Evolutionary conservation across 306 rosid genomes (phyloP).

Genomic region (Quercus cerris): DNA sequence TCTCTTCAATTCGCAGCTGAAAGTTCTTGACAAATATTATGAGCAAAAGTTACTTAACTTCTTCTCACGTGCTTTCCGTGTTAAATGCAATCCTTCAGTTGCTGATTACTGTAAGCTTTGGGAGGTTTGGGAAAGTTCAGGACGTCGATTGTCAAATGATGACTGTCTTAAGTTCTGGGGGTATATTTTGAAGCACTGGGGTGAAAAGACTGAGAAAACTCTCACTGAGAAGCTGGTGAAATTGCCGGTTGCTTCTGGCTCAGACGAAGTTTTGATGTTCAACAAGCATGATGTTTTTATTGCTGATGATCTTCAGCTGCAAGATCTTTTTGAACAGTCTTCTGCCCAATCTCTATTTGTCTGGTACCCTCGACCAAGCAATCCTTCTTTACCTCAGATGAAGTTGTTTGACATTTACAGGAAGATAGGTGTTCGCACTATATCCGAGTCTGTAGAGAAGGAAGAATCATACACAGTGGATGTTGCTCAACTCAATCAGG

Average conservation of each 20-base stretch:
- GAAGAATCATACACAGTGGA: constrained; percentile 27
- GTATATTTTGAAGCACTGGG: constrained; percentile 38
- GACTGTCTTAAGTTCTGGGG: constrained; percentile 66
- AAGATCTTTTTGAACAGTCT: constrained; percentile 45
- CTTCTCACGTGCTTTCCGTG: constrained; percentile 40
- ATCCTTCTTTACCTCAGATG: constrained; percentile 29
- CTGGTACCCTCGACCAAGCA: constrained; percentile 57
- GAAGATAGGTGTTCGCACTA: constrained; percentile 50
- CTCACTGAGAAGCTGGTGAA: constrained; percentile 39
- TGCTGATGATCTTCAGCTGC: constrained; percentile 64
- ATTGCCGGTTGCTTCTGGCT: constrained; percentile 44
- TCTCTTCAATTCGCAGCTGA: constrained; percentile 47
- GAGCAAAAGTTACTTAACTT: constrained; percentile 31
- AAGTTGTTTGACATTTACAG: constrained; percentile 43
- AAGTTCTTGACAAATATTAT: constrained; percentile 41
- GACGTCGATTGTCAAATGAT: constrained; percentile 27
- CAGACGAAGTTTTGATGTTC: constrained; percentile 32
- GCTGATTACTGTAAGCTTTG: constrained; percentile 61
- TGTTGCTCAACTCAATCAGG: constrained; percentile 12
- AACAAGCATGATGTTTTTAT: constrained; percentile 50
- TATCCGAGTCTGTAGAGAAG: constrained; percentile 50
- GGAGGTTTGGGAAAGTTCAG: constrained; percentile 63
- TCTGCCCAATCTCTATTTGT: constrained; percentile 48
- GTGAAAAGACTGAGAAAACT: constrained; percentile 16
- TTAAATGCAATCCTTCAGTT: constrained; percentile 35